These are phyloP conservation scores for Onygena corvina DNA, from an alignment of 2,329 filamentous ascomycete genomes.

Conservation along the genomic window DNA sequence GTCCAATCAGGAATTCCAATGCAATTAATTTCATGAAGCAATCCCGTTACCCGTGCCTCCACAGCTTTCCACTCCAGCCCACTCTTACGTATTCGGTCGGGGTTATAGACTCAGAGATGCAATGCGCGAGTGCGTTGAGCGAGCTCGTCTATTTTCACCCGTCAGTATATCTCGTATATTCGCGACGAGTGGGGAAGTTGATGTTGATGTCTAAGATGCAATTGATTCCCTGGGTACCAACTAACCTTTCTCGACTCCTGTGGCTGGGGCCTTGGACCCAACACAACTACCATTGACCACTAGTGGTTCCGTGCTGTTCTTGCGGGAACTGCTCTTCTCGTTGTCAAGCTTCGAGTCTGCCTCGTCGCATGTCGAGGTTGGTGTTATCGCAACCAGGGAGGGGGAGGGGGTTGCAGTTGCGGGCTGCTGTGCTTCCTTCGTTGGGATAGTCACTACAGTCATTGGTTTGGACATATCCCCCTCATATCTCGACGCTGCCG, in stretches of 20 bases:
- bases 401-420: neutral
- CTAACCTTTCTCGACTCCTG: slow-evolving; percentile 1
- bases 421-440: neutral
- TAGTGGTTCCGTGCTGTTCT: slow-evolving; percentile 21
- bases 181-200: too few relatives aligned
- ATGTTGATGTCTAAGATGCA: too few relatives aligned
- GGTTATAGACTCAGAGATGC: too few relatives aligned
- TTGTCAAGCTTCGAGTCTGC: slow-evolving; percentile 15
- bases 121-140: slow-evolving; percentile 2
- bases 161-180: neutral
- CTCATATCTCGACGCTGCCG: neutral
- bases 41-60: too few relatives aligned
- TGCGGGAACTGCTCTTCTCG: slow-evolving; percentile 8
- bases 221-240: neutral
- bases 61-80: too few relatives aligned
- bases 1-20: neutral
- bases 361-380: slow-evolving; percentile 14
- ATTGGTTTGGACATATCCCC: too few relatives aligned
- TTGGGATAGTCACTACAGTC: neutral
- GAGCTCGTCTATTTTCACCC: neutral
- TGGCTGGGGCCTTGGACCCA: slow-evolving; percentile 15
- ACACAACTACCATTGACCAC: slow-evolving; percentile 27
- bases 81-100: too few relatives aligned
- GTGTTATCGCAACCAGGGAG: slow-evolving; percentile 13
- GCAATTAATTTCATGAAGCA: too few relatives aligned